Percentiles rank a stretch among this genome's conserved stretches.
Conservation (phyloP, 495 filamentous ascomycete species). For the Penicillium angulare region DNA sequence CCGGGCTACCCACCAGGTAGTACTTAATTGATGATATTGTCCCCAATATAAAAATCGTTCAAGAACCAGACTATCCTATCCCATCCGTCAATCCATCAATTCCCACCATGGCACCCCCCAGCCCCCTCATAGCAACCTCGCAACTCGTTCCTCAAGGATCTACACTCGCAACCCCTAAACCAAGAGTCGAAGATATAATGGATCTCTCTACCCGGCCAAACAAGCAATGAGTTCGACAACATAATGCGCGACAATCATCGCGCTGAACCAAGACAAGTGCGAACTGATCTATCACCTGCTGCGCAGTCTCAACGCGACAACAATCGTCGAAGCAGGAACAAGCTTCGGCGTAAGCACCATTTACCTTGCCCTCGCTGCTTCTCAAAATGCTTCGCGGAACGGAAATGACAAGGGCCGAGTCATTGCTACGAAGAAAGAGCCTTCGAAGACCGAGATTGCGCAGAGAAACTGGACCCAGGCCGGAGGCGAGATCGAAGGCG, state of each 20-base stretch:
- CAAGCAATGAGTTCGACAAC: slow-evolving; percentile 25
- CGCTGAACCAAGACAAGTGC: slow-evolving; percentile 55
- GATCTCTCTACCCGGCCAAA: slow-evolving; percentile 9
- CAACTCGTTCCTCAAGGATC: slow-evolving; percentile 23
- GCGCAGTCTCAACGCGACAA: slow-evolving; percentile 41
- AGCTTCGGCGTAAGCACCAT: slow-evolving; percentile 61
- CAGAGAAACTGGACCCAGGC: slow-evolving; percentile 47
- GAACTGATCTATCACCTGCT: slow-evolving; percentile 51
- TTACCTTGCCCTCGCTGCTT: slow-evolving; percentile 56
- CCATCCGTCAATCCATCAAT: neutral
- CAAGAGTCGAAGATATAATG: slow-evolving; percentile 29
- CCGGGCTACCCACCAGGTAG: too few relatives aligned
- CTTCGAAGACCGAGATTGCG: slow-evolving; percentile 44
- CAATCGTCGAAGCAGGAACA: slow-evolving; percentile 57
- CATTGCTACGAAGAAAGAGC: slow-evolving; percentile 58
- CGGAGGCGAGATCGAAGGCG: slow-evolving; percentile 37
- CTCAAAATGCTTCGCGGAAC: slow-evolving; percentile 21
- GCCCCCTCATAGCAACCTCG: slow-evolving; percentile 13
- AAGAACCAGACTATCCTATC: neutral
- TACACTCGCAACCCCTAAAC: slow-evolving; percentile 28
- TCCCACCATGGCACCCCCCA: slow-evolving; percentile 15
- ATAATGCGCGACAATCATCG: slow-evolving; percentile 53
- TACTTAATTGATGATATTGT: too few relatives aligned
- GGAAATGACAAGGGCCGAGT: slow-evolving; percentile 34
- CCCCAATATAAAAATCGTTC: too few relatives aligned